These are phyloP conservation scores for Lepidium campestre DNA, from an alignment of 441 rosid species.

Conservation along the genomic window DNA sequence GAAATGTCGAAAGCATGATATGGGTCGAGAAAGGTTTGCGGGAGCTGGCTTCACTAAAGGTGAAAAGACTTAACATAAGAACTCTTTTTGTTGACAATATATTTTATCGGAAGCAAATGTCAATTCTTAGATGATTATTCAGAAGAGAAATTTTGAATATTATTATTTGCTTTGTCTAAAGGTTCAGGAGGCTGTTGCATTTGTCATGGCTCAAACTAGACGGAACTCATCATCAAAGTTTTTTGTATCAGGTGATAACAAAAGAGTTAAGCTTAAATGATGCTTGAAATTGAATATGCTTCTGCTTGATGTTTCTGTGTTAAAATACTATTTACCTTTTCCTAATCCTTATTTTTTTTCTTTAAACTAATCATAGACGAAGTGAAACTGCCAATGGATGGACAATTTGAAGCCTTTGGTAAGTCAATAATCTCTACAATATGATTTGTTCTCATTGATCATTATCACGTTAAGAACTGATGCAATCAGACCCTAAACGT, in stretches of 20 bases:
- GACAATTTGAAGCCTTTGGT: constrained; percentile 82
- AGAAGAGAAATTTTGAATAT: not conserved
- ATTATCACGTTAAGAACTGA: not conserved
- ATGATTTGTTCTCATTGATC: not conserved
- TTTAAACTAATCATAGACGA: constrained; percentile 39
- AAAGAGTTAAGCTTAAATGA: not conserved
- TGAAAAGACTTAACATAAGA: constrained; percentile 22
- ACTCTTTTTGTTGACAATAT: not conserved
- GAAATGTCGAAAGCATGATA: constrained; percentile 77
- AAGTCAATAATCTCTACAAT: constrained; percentile 15
- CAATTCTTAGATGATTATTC: not conserved
- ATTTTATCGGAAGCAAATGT: not conserved
- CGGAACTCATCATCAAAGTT: constrained; percentile 34
- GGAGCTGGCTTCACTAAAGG: constrained; percentile 80
- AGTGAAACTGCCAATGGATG: constrained; percentile 67
- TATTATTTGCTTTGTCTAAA: constrained; percentile 22
- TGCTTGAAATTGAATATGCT: not conserved
- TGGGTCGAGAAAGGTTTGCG: constrained; percentile 83
- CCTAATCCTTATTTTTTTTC: not conserved
- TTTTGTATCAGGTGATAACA: constrained; percentile 36
- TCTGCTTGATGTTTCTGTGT: not conserved
- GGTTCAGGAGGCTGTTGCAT: constrained; percentile 83
- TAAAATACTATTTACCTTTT: not conserved
- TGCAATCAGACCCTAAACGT: constrained; percentile 2
- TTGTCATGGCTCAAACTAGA: constrained; percentile 70